phyloP scores from a whole-genome alignment of 2,329 filamentous ascomycete genomes.

The Xylariaceae sp. region DNA sequence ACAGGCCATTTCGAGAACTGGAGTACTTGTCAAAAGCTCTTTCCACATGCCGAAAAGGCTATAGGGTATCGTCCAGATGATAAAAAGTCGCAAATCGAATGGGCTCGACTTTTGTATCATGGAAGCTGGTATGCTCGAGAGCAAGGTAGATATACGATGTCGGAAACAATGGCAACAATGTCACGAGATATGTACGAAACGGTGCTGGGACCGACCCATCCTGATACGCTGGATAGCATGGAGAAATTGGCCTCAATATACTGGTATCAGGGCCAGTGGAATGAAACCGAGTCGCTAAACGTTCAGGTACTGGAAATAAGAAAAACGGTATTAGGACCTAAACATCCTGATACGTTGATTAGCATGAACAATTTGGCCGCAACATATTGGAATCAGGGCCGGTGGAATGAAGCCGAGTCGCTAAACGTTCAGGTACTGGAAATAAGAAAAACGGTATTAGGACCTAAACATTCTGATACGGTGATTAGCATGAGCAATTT shows the following conservation, averaged over 20 bases:
- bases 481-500: constrained; percentile 3
- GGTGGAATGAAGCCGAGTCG: constrained; percentile 1
- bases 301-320: not conserved
- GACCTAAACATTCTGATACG: constrained; percentile 3
- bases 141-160: constrained; percentile 3
- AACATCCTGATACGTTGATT: not conserved
- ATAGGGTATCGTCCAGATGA: constrained; percentile 1
- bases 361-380: not conserved
- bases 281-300: not conserved
- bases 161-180: constrained; percentile 3
- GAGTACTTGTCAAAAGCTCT: constrained; percentile 9
- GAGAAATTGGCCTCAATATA: not conserved
- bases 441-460: not conserved
- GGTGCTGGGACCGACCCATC: not conserved
- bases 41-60: constrained; percentile 11
- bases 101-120: not conserved
- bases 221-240: not conserved
- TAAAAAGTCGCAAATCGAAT: constrained; percentile 34
- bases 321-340: not conserved
- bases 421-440: not conserved
- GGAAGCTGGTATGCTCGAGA: not conserved
- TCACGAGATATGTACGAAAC: not conserved
- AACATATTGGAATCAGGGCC: not conserved
- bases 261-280: not conserved
- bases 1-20: constrained; percentile 39